Evolutionary conservation across 2,329 filamentous ascomycete genomes (phyloP).

Genomic region (Calonectria fujianensis): DNA sequence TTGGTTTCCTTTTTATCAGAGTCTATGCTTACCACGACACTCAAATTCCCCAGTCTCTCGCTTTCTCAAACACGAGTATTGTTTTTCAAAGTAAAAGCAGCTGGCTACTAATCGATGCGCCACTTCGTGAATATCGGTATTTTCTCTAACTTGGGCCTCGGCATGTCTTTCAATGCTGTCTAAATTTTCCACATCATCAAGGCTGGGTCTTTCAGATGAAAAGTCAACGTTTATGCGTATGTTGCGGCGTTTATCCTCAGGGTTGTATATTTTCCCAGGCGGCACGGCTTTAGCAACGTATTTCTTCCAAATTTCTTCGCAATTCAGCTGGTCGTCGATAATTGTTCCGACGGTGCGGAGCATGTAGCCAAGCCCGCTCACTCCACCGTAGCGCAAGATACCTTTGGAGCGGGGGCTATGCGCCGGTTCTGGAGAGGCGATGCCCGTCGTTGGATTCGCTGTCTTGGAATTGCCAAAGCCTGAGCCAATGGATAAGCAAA

Average conservation of each 20-base stretch:
- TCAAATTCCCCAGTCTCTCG: constrained; percentile 22
- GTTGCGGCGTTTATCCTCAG: constrained; percentile 7
- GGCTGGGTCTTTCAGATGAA: constrained; percentile 4
- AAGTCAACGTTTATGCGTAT: constrained; percentile 23
- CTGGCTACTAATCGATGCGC: constrained; percentile 31
- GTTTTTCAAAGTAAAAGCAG: constrained; percentile 35
- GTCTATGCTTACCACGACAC: neutral
- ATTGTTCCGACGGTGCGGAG: constrained; percentile 18
- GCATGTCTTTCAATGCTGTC: constrained; percentile 19
- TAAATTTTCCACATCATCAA: constrained; percentile 16
- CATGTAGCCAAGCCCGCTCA: constrained; percentile 11
- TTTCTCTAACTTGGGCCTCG: neutral
- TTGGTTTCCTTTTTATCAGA: neutral
- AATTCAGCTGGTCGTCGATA: constrained; percentile 26
- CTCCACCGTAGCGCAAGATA: neutral
- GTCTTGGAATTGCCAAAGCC: neutral
- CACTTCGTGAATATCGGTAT: constrained; percentile 21
- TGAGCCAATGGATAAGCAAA: constrained; percentile 28
- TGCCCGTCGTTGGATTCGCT: neutral
- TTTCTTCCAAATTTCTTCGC: constrained; percentile 25
- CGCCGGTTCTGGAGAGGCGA: neutral
- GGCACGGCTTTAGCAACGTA: constrained; percentile 11
- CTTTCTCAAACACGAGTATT: neutral
- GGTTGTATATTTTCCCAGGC: neutral
- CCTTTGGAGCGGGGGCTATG: neutral